Evolutionary conservation across 768 basidiomycete genomes (phyloP), one percentile per base, ranked within the genome.

Genomic region (Strobilomyces echinocephalus): DNA sequence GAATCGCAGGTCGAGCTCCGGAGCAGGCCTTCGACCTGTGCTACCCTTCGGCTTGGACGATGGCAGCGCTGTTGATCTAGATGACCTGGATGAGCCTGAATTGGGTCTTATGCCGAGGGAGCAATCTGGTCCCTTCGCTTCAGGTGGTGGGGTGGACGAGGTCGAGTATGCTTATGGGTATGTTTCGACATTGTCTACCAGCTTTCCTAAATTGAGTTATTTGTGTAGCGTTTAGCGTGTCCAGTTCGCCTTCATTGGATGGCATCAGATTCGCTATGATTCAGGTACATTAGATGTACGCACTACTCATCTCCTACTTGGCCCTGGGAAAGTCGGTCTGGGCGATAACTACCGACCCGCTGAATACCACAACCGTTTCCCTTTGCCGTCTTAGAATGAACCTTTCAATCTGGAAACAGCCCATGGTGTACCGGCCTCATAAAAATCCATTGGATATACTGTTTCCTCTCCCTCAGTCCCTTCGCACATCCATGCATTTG

Each of bases 371-470:
- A 34, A 35, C 35, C 34, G 38, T 8, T 9, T 50, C 18, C 30
- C 16, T 21, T 28, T 31, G 28, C 31, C 41, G 34, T n/a, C 20
- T 64, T 50, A 64, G 60, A 82, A 83, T 24, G 66, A 69, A 9
- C 76, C 84, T 41, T 78, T 87, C 31, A 70, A 61, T 64, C 88
- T 78, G 18, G 88, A 80, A 20, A 78, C 59, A 0, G 90, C 83
- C 89, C 89, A 91, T 1, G 84, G 84, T 56, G 80, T 88, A 3
- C 84, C 86, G 8, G 84, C 88, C 31, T 80, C 79, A 60, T 98
- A 99, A 69, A 98, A 99, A 70, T 99, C 91, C 97, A 99, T 99
- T 3, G 91, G 88, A 73, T 99, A 98, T 8, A 74, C 73, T 50
- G 58, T 53, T 44, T 56, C 56, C 46, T 35, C 54, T 55, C 40